Percentiles rank a stretch among this genome's conserved stretches.
Evolutionary conservation across 1,284 basidiomycete species (phyloP).

Genomic region (Fistulina hepatica): DNA sequence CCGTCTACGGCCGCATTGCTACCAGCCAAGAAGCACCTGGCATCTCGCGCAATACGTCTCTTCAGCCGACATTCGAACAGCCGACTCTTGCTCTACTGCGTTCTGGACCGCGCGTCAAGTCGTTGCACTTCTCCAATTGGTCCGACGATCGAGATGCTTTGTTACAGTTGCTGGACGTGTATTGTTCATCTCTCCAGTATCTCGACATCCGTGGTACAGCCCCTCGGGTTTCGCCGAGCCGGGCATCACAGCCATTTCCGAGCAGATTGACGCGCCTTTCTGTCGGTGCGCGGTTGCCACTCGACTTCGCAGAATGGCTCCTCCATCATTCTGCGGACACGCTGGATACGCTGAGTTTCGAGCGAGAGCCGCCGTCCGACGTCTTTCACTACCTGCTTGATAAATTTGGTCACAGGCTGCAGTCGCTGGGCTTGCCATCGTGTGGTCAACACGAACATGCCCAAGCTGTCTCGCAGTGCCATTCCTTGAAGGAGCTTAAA

Average conservation of each 20-base stretch:
- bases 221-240: slow-evolving; percentile 33
- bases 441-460: slow-evolving; percentile 38
- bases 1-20: slow-evolving; percentile 45
- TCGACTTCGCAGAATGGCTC: slow-evolving; percentile 57
- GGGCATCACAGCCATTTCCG: slow-evolving; percentile 36
- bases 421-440: slow-evolving; percentile 45
- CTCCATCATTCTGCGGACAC: slow-evolving; percentile 41
- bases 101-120: slow-evolving; percentile 41
- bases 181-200: slow-evolving; percentile 31
- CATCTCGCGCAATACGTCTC: slow-evolving; percentile 35
- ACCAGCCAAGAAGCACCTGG: slow-evolving; percentile 37
- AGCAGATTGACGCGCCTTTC: slow-evolving; percentile 49
- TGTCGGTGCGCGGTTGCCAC: too few species aligned
- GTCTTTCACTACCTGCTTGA: slow-evolving; percentile 42
- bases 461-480: slow-evolving; percentile 36
- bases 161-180: slow-evolving; percentile 49
- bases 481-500: slow-evolving; percentile 37
- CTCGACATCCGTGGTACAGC: slow-evolving; percentile 46
- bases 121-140: slow-evolving; percentile 58
- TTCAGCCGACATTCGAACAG: slow-evolving; percentile 45
- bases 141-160: slow-evolving; percentile 49
- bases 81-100: slow-evolving; percentile 40
- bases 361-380: slow-evolving; percentile 42
- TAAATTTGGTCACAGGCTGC: slow-evolving; percentile 35
- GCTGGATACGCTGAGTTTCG: slow-evolving; percentile 44